Conservation (phyloP, 345 rosid species). For the Angophora floribunda region DNA sequence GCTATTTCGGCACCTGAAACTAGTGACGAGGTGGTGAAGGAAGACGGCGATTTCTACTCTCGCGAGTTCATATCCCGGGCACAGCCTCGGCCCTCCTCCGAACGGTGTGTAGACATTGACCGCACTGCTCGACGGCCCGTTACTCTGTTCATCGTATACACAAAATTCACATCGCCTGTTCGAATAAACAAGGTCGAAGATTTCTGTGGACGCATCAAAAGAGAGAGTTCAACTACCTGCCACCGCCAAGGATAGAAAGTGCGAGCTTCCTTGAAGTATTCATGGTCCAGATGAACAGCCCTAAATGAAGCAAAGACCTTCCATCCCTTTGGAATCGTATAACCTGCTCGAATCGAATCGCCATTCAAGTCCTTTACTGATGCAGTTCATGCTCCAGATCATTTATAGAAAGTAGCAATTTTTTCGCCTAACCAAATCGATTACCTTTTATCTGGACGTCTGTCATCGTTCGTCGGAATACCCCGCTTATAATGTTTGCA, state of each 20-base stretch:
- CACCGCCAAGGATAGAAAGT: slow-evolving; percentile 87
- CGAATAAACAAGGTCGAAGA: background rate
- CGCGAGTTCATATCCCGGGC: slow-evolving; percentile 16
- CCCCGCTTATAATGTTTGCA: slow-evolving; percentile 85
- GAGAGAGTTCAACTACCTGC: background rate
- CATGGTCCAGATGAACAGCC: slow-evolving; percentile 79
- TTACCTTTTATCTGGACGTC: slow-evolving; percentile 76
- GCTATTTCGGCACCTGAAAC: slow-evolving; percentile 3
- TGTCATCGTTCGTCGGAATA: slow-evolving; percentile 70
- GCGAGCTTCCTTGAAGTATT: slow-evolving; percentile 81
- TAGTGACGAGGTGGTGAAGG: slow-evolving; percentile 10
- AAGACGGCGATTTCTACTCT: slow-evolving; percentile 7
- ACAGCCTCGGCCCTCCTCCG: slow-evolving; percentile 12
- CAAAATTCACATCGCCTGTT: background rate
- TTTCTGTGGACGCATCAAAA: background rate
- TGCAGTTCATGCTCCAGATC: background rate
- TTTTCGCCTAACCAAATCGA: background rate
- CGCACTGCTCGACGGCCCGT: background rate
- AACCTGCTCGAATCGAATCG: slow-evolving; percentile 26
- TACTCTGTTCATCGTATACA: background rate
- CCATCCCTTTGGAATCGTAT: slow-evolving; percentile 92
- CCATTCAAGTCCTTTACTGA: background rate
- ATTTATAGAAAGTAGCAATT: background rate
- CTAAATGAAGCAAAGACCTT: slow-evolving; percentile 87
- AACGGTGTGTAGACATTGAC: slow-evolving; percentile 8